These are phyloP conservation scores for Leccinum boreale DNA, from an alignment of 768 basidiomycete genomes.

Conservation along the genomic window DNA sequence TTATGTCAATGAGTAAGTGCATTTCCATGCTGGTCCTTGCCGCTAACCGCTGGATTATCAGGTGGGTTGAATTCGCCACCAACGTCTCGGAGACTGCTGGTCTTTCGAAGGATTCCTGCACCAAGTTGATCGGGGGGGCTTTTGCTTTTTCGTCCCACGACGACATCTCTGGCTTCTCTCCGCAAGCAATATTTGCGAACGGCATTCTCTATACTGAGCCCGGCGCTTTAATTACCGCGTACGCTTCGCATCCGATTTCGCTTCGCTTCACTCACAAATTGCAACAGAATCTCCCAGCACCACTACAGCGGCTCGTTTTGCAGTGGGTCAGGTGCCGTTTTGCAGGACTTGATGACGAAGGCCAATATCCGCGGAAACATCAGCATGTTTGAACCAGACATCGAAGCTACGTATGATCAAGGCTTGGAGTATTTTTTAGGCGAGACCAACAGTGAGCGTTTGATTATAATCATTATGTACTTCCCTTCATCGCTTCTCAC, in stretches of 20 bases:
- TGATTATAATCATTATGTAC: conserved; percentile 20
- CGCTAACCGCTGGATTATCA: conserved; percentile 19
- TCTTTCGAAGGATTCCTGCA: conserved; percentile 36
- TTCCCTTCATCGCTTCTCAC: not conserved
- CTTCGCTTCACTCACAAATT: not conserved
- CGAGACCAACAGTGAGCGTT: conserved; percentile 53
- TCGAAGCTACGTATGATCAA: conserved; percentile 42
- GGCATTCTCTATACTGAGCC: conserved; percentile 48
- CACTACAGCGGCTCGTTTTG: conserved; percentile 61
- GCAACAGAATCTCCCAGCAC: conserved; percentile 39
- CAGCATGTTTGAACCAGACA: conserved; percentile 48
- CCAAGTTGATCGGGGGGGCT: conserved; percentile 46
- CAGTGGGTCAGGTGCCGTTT: conserved; percentile 45
- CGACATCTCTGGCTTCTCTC: conserved; percentile 48
- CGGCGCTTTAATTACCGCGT: conserved; percentile 54
- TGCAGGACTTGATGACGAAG: conserved; percentile 69
- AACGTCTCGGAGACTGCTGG: conserved; percentile 43
- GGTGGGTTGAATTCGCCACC: conserved; percentile 52
- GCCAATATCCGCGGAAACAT: conserved; percentile 55
- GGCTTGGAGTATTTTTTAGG: conserved; percentile 60
- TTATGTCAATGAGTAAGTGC: conserved; percentile 49
- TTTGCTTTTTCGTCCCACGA: conserved; percentile 51
- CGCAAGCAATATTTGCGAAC: conserved; percentile 52
- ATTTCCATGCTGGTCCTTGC: not conserved
- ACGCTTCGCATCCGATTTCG: conserved; percentile 16